Evolutionary conservation across 768 basidiomycete species (phyloP).

Genomic region (Suillus cothurnatus): DNA sequence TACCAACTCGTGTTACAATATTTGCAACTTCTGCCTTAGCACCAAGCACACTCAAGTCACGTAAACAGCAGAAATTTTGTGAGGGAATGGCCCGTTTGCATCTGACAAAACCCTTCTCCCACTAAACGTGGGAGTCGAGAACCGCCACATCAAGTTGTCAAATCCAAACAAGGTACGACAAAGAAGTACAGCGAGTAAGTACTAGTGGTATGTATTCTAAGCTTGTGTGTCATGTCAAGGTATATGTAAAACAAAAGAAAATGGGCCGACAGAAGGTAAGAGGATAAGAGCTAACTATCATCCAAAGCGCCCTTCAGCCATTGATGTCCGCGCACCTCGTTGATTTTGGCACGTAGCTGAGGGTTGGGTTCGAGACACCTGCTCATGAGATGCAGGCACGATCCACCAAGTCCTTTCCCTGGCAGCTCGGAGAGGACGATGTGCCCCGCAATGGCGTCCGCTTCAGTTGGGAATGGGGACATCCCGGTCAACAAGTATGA

Average conservation of each 20-base stretch:
- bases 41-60: too few relatives aligned
- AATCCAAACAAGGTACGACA: background rate
- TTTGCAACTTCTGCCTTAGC: too few relatives aligned
- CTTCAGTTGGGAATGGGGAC: constrained; percentile 89
- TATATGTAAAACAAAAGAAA: constrained; percentile 3
- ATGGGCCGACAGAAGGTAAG: background rate
- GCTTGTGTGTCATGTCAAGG: background rate
- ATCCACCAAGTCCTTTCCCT: constrained; percentile 42
- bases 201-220: background rate
- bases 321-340: constrained; percentile 78
- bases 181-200: constrained; percentile 3
- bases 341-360: constrained; percentile 74
- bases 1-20: too few relatives aligned
- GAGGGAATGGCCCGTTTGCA: too few relatives aligned
- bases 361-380: constrained; percentile 88
- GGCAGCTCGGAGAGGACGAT: constrained; percentile 51
- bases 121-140: too few relatives aligned
- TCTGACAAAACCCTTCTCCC: too few relatives aligned
- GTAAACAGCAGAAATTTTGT: too few relatives aligned
- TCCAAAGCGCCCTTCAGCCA: constrained; percentile 58
- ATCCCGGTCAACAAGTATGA: constrained; percentile 92
- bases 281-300: constrained; percentile 16
- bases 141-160: background rate
- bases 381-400: constrained; percentile 63
- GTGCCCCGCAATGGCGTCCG: constrained; percentile 71